A percentile compares a stretch with the other conserved stretches of the same genome.
Conservation (phyloP, 2,329 filamentous ascomycete genomes). For the Fonsecaea erecta region DNA sequence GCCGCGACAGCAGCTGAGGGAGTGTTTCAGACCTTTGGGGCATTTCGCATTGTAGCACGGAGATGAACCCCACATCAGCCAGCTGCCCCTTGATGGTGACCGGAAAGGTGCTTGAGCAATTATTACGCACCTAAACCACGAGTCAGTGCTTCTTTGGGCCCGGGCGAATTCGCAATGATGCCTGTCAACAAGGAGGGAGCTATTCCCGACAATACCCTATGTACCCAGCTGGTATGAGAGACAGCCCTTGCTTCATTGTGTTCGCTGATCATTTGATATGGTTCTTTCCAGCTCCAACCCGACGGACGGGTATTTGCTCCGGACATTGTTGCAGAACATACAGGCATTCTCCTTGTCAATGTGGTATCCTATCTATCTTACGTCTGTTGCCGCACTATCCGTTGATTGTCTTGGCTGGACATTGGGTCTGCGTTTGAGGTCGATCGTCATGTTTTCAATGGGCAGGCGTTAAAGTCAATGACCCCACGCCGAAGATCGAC, state of each 20-base stretch:
- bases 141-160: neutral
- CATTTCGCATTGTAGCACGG: neutral
- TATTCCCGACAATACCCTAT: neutral
- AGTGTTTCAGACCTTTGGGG: neutral
- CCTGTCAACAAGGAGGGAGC: neutral
- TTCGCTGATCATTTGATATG: slow-evolving; percentile 9
- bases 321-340: neutral
- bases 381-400: neutral
- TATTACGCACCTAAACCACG: neutral
- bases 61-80: neutral
- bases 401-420: neutral
- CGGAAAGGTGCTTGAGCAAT: neutral
- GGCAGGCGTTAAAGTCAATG: neutral
- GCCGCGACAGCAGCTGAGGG: slow-evolving; percentile 4
- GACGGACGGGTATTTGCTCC: neutral
- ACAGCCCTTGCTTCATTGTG: neutral
- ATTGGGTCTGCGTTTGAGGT: neutral
- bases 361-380: neutral
- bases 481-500: slow-evolving; percentile 2
- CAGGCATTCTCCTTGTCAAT: slow-evolving; percentile 6
- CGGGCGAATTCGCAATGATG: neutral
- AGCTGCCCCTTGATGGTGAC: neutral
- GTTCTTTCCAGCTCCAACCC: neutral
- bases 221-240: neutral
- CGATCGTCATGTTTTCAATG: neutral